These are phyloP conservation scores for Cucumis hystrix DNA, from an alignment of 306 rosid genomes.

Conservation along the genomic window DNA sequence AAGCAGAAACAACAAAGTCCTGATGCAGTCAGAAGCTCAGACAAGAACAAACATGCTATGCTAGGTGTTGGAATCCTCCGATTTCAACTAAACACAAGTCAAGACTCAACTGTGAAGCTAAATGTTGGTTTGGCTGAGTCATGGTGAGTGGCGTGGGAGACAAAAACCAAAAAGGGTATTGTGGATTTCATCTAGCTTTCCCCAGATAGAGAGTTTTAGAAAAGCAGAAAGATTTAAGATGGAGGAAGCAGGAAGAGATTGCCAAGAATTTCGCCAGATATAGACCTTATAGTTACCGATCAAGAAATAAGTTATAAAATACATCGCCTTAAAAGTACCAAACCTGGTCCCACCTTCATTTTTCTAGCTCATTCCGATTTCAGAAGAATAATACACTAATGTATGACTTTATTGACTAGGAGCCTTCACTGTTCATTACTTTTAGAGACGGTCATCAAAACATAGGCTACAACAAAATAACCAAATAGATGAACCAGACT, in stretches of 20 bases:
- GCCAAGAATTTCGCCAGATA: neutral
- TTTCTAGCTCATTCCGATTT: neutral
- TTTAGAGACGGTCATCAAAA: neutral
- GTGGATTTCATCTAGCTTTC: neutral
- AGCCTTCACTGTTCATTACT: neutral
- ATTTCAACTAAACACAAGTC: neutral
- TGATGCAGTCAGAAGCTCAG: neutral
- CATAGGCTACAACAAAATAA: neutral
- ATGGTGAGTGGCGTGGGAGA: neutral
- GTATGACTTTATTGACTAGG: neutral
- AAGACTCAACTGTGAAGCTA: neutral
- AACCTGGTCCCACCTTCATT: neutral
- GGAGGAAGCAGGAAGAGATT: neutral
- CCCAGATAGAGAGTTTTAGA: neutral
- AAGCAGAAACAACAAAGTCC: neutral
- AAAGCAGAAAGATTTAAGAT: neutral
- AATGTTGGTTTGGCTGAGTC: neutral
- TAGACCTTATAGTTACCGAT: neutral
- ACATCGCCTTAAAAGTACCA: neutral
- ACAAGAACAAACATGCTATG: neutral
- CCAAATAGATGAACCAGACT: neutral
- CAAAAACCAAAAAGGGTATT: neutral
- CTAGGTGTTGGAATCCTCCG: neutral
- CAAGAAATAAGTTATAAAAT: neutral
- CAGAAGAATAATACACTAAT: neutral